Percentiles rank a stretch among this genome's conserved stretches.
phyloP scores from a whole-genome alignment of 1,139 yeast genomes.

The Candida neerlandica region DNA sequence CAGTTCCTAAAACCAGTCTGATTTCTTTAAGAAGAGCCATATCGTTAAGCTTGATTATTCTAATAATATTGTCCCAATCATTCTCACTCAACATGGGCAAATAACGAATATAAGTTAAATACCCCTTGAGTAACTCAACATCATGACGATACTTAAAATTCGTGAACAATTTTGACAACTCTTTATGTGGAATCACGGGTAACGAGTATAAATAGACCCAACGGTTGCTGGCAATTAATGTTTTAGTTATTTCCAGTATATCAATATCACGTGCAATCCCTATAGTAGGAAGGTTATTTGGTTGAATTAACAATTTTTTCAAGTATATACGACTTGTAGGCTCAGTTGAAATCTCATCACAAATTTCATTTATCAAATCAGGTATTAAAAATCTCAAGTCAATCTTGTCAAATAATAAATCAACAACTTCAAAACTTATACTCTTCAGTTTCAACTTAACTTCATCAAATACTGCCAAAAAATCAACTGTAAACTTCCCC shows the following conservation, averaged over 20 bases:
- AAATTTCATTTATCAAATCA: conserved; percentile 10
- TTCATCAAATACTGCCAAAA: conserved; percentile 55
- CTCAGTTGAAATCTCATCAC: conserved; percentile 8
- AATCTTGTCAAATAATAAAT: conserved; percentile 11
- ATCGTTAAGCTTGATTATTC: conserved; percentile 19
- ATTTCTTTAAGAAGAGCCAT: conserved; percentile 22
- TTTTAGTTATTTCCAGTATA: conserved; percentile 58
- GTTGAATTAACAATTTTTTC: conserved; percentile 15
- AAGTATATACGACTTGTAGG: conserved; percentile 10
- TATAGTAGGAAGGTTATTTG: conserved; percentile 2
- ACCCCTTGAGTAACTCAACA: conserved; percentile 35
- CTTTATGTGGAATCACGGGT: conserved; percentile 3
- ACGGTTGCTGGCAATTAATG: conserved; percentile 9
- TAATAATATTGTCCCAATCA: conserved; percentile 23
- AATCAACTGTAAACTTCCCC: conserved; percentile 45
- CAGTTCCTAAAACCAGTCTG: conserved; percentile 25
- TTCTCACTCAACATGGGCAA: conserved; percentile 5
- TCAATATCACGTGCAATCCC: conserved; percentile 73
- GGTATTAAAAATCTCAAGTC: conserved; percentile 13
- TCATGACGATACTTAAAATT: conserved; percentile 28
- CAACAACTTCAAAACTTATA: conserved; percentile 13
- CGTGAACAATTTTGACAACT: conserved; percentile 23
- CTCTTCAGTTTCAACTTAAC: conserved; percentile 8
- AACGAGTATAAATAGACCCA: conserved; percentile 14
- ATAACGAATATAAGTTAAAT: conserved; percentile 20